These are phyloP conservation scores for Rhexocercosporidium sp. DNA, from an alignment of 2,329 filamentous ascomycete genomes.

Conservation along the genomic window DNA sequence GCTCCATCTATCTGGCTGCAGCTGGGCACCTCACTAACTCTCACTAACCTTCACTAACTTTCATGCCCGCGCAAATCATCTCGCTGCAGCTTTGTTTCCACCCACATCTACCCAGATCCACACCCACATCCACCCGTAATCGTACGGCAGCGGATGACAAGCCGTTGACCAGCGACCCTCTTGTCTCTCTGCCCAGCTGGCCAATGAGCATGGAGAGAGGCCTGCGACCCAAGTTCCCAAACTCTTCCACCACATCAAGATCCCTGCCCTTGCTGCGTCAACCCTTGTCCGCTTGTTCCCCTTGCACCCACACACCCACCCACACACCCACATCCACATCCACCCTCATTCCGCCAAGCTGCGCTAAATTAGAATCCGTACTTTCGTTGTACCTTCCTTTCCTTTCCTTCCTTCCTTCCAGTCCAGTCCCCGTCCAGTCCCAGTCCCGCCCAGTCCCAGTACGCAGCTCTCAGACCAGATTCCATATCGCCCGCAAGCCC, in stretches of 20 bases:
- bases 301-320: neutral
- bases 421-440: too few relatives aligned
- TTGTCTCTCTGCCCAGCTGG: neutral
- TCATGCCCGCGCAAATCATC: constrained; percentile 9
- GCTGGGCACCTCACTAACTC: neutral
- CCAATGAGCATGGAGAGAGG: neutral
- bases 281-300: neutral
- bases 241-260: neutral
- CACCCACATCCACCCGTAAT: neutral
- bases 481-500: neutral
- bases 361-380: neutral
- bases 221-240: neutral
- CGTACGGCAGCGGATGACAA: neutral
- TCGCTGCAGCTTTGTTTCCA: neutral
- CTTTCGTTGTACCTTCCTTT: too few relatives aligned
- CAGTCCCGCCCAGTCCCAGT: neutral
- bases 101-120: neutral
- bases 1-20: neutral
- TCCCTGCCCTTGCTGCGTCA: constrained; percentile 9
- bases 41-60: neutral
- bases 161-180: neutral
- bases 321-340: too few relatives aligned
- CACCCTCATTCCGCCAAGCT: neutral
- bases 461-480: neutral
- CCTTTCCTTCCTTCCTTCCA: too few relatives aligned